Base-by-base conservation (phyloP, 2,329 filamentous ascomycete genomes). In the Teratosphaeria nubilosa region DNA sequence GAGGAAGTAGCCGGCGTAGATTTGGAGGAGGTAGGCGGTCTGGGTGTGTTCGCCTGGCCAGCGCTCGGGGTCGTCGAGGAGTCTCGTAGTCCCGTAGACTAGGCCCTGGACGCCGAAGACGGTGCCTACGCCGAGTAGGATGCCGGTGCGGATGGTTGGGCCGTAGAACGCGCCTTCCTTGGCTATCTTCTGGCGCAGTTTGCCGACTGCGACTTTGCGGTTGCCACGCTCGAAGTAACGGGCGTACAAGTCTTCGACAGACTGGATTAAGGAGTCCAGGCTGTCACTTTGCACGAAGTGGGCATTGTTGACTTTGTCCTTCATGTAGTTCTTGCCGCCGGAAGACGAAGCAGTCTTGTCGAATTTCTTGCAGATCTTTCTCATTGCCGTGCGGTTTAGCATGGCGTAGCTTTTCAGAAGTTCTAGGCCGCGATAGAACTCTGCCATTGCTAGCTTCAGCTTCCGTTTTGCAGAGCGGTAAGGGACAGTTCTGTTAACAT, bases 331-430 rank as follows among this genome's bases (percentile, higher is more conserved):
- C 52, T 54, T 53, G n/a, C 56, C 30, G 87, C 83, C 69, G 88
- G 82, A 0, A 86, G 82, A 31, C 4, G 53, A 24, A 58, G 91
- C 84, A 1, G 87, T 84, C 75, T 97, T 99, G 78, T 97, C 91
- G 71, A 95, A 97, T 74, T 99, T 99, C 73, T 99, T 99, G 75
- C 95, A 96, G 70, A 99, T 90, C 73, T 99, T 99, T 32, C 91
- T 86, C 69, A 97, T 97, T 0, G 91, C 94, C 0, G 90, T 96
- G 54, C 90, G 83, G 72, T 99, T 99, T 14, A 96, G 79, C 24
- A 95, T 76, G 1, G 91, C 87, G 67, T 95, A 99, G 0, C 90
- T 88, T 75, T 96, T 97, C 59, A 99, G 80, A 52, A 97, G 77
- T 70, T 99, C 94, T 14, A 99, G 79, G 0, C 89, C 87, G 22